Evolutionary conservation across 2,329 filamentous ascomycete species (phyloP).

Genomic region (Pestalotiopsis sp.): DNA sequence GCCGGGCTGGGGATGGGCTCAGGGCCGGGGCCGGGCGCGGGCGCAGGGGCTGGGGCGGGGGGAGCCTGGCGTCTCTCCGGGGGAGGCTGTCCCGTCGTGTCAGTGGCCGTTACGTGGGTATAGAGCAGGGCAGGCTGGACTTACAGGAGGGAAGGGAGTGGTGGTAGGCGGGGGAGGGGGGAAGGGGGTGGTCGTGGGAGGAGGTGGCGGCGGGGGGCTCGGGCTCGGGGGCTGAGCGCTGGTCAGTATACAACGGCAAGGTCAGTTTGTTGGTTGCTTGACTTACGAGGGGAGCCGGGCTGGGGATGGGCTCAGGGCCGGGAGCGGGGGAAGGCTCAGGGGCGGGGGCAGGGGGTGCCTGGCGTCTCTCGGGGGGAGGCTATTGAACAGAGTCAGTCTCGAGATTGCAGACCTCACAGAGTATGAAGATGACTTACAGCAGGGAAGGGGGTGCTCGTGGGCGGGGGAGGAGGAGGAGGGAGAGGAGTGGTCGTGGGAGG

Average conservation of each 20-base stretch:
- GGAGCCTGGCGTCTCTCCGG: not conserved
- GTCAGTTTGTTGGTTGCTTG: too few relatives aligned
- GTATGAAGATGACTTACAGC: not conserved
- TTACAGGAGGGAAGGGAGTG: not conserved
- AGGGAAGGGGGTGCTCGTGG: not conserved
- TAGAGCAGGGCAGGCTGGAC: not conserved
- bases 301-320: too few relatives aligned
- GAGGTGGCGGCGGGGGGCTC: not conserved
- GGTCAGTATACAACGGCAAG: not conserved
- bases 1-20: slow-evolving; percentile 1
- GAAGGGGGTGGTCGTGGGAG: not conserved
- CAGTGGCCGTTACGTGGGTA: not conserved
- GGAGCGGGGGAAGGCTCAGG: not conserved
- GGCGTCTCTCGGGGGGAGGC: not conserved
- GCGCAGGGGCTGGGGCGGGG: not conserved
- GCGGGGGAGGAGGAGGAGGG: not conserved
- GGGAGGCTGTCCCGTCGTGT: not conserved
- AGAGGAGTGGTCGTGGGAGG: not conserved
- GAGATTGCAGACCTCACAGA: not conserved
- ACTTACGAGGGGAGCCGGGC: too few relatives aligned
- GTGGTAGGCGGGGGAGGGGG: not conserved
- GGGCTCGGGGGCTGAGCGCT: not conserved
- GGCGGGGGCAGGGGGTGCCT: not conserved
- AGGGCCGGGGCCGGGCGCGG: not conserved
- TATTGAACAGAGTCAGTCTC: not conserved